Evolutionary conservation across 306 rosid species (phyloP), one percentile per base, ranked within the genome.

Genomic region (Mimosa pudica): DNA sequence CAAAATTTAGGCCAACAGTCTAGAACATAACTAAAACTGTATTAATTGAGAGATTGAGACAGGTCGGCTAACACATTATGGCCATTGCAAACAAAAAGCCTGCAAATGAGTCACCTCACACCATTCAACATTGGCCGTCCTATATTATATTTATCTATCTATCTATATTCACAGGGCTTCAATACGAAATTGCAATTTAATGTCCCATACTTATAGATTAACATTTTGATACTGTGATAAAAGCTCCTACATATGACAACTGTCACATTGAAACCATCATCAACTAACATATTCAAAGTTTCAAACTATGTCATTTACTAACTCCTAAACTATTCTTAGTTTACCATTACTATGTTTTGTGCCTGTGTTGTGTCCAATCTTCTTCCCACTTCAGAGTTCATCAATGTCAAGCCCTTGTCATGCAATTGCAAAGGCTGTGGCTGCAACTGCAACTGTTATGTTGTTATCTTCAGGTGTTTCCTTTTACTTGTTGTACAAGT

Each of bases 231-330:
- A 49, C 42, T 48, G 17, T 12, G 42, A 20, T 68, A 33, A 57
- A 57, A 78, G 80, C 52, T 73, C 75, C 78, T 79, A 79, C 81
- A 84, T 35, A 63, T 16, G 70, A 75, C 88, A 87, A 71, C 94
- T 66, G 83, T 90, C 87, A 17, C 83, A 85, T 87, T 90, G 85
- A 87, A 84, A 86, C 65, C 82, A 72, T 82, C 91, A 82, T 58
- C 86, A 74, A 76, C 84, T 81, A 38, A 60, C 44, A 74, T 45
- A 70, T 20, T 51, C 11, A 60, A 45, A 84, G 52, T 48, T 48
- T 48, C 52, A 48, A 11, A 48, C n/a, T n/a, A n/a, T 44, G 54
- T 20, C 74, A 70, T 57, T 7, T 24, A 24, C 30, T n/a, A 57
- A 57, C 12, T 57, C 11, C 32, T 41, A 63, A 3, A 70, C 14